These are phyloP conservation scores for Kalanchoe fedtschenkoi DNA, from an alignment of 164 flowering plant genomes.

Conservation along the genomic window DNA sequence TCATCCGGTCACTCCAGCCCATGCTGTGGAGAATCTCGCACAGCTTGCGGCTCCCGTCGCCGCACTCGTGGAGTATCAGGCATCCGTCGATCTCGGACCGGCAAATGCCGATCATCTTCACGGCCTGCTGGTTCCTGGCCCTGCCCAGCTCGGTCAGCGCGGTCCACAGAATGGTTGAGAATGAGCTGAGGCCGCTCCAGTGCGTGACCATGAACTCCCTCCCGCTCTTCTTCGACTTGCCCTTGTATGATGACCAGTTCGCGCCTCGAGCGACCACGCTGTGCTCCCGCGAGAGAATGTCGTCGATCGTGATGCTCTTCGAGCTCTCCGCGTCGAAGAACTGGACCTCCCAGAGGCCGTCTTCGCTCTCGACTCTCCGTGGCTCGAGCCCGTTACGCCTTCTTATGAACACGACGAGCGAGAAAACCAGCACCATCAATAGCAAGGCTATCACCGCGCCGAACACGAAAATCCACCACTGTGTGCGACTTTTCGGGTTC, in stretches of 20 bases:
- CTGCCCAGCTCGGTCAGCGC: slow-evolving; percentile 30
- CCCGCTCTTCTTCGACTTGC: slow-evolving; percentile 17
- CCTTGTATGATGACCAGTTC: slow-evolving; percentile 25
- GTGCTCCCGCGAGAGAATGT: slow-evolving; percentile 27
- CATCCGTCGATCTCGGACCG: slow-evolving; percentile 30
- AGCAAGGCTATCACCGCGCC: slow-evolving; percentile 21
- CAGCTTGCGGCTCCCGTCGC: slow-evolving; percentile 38
- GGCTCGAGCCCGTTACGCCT: slow-evolving; percentile 14
- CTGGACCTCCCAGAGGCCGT: slow-evolving; percentile 46
- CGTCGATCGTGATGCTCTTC: slow-evolving; percentile 32
- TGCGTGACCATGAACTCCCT: slow-evolving; percentile 33
- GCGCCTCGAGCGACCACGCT: slow-evolving; percentile 28
- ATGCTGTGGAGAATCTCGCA: slow-evolving; percentile 29
- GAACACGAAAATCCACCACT: slow-evolving; percentile 38
- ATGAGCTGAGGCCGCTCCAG: slow-evolving; percentile 15
- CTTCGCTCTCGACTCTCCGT: slow-evolving; percentile 34
- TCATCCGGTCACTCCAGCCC: slow-evolving; percentile 40
- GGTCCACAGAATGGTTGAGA: slow-evolving; percentile 25
- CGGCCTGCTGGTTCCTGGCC: slow-evolving; percentile 41
- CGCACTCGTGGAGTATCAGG: slow-evolving; percentile 34
- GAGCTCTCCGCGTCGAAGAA: slow-evolving; percentile 32
- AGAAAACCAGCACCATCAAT: slow-evolving; percentile 11
- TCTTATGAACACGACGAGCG: slow-evolving; percentile 12
- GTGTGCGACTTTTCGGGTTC: slow-evolving; percentile 12
- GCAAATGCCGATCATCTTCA: slow-evolving; percentile 39